phyloP scores from a whole-genome alignment of 2,329 filamentous ascomycete genomes.

The Stagonosporopsis chrysanthemi region DNA sequence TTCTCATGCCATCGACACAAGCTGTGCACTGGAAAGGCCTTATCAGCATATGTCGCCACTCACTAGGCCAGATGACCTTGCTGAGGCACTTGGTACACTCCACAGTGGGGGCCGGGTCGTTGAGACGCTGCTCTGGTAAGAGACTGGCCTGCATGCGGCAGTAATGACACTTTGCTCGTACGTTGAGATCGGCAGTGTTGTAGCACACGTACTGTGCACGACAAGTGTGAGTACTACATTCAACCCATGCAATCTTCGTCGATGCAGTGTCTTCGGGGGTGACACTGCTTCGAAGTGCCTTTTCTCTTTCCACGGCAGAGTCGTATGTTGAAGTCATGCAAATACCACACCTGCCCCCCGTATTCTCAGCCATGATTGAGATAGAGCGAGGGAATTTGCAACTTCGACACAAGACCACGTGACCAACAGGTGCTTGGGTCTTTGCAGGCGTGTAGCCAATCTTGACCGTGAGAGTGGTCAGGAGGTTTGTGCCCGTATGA shows the following conservation, averaged over 20 bases:
- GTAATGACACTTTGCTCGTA: constrained; percentile 60
- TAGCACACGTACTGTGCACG: constrained; percentile 62
- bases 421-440: constrained; percentile 54
- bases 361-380: constrained; percentile 55
- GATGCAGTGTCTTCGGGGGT: constrained; percentile 39
- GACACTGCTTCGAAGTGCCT: constrained; percentile 35
- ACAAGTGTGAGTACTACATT: constrained; percentile 55
- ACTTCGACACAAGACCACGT: constrained; percentile 50
- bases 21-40: constrained; percentile 54
- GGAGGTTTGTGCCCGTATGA: constrained; percentile 56
- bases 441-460: constrained; percentile 59
- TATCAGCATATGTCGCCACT: constrained; percentile 47
- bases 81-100: constrained; percentile 57
- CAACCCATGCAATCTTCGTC: constrained; percentile 56
- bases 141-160: constrained; percentile 47
- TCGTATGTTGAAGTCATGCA: constrained; percentile 42
- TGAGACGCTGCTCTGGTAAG: constrained; percentile 2
- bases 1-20: constrained; percentile 48
- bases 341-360: constrained; percentile 51
- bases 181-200: constrained; percentile 50
- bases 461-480: constrained; percentile 54
- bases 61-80: constrained; percentile 57
- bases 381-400: constrained; percentile 60
- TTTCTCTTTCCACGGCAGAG: constrained; percentile 29
- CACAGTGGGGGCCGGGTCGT: constrained; percentile 50